These are phyloP conservation scores for Thozetella sp. DNA, from an alignment of 495 filamentous ascomycete genomes.

Conservation along the genomic window DNA sequence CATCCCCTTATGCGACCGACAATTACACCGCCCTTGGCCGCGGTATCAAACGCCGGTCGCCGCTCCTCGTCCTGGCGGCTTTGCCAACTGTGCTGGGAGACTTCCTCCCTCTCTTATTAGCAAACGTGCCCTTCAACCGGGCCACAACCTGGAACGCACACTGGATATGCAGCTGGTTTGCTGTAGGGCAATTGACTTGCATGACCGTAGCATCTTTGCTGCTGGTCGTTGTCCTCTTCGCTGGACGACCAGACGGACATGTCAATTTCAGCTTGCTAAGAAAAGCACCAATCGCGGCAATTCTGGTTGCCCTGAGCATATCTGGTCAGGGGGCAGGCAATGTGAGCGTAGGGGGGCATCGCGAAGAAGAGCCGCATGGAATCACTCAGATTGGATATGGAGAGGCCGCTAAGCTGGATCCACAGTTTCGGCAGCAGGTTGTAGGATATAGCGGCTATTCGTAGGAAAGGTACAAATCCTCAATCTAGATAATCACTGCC, in stretches of 20 bases:
- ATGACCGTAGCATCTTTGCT: not conserved
- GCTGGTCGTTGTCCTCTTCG: not conserved
- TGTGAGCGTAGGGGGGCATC: too few species aligned
- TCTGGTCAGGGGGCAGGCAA: not conserved
- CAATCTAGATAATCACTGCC: too few species aligned
- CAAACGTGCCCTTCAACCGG: not conserved
- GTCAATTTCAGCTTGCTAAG: not conserved
- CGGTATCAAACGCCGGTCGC: not conserved
- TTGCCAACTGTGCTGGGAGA: not conserved
- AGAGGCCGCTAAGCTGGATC: too few species aligned
- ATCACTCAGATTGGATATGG: too few species aligned
- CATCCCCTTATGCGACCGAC: not conserved
- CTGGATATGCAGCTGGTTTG: not conserved
- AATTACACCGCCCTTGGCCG: not conserved
- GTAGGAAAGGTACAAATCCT: too few species aligned
- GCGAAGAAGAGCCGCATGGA: too few species aligned
- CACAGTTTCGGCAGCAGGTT: too few species aligned
- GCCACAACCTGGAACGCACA: not conserved
- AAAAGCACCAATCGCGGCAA: not conserved
- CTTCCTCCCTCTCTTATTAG: slow-evolving; percentile 4
- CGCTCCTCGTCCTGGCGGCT: not conserved
- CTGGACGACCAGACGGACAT: not conserved
- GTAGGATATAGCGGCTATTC: too few species aligned
- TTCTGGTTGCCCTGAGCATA: not conserved
- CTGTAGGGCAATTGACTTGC: not conserved